phyloP scores from a whole-genome alignment of 495 filamentous ascomycete species.

The Cercophora sp. region DNA sequence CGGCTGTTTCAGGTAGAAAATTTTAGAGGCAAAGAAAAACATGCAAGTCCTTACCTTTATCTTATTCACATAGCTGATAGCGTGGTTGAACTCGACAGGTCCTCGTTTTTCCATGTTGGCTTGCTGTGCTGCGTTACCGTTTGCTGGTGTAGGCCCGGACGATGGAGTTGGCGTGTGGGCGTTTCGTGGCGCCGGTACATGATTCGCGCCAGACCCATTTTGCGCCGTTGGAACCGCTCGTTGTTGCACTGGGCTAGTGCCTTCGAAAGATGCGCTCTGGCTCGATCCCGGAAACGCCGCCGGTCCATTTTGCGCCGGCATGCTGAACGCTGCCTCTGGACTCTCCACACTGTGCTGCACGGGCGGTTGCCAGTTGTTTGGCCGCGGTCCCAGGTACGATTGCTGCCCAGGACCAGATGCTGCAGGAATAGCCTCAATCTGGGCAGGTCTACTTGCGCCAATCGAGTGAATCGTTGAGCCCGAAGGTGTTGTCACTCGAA shows the following conservation, averaged over 20 bases:
- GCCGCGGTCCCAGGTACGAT: slow-evolving; percentile 36
- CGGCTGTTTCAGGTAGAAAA: background rate
- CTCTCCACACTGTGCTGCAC: slow-evolving; percentile 56
- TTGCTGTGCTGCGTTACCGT: slow-evolving; percentile 46
- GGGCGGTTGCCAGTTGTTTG: slow-evolving; percentile 47
- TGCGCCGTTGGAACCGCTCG: slow-evolving; percentile 76
- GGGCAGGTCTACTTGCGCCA: slow-evolving; percentile 39
- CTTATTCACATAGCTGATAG: slow-evolving; percentile 99
- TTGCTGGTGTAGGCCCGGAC: slow-evolving; percentile 35
- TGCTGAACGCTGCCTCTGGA: slow-evolving; percentile 50
- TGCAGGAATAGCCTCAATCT: slow-evolving; percentile 38
- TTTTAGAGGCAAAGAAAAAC: background rate
- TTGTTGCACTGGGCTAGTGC: slow-evolving; percentile 67
- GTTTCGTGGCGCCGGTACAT: slow-evolving; percentile 38
- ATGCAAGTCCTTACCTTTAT: slow-evolving; percentile 69
- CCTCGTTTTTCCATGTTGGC: slow-evolving; percentile 74
- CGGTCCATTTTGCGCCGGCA: slow-evolving; percentile 43
- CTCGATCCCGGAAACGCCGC: slow-evolving; percentile 42
- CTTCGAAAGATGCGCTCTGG: slow-evolving; percentile 43
- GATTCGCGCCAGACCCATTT: slow-evolving; percentile 44
- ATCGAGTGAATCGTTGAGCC: slow-evolving; percentile 61
- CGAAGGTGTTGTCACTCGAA: slow-evolving; percentile 94
- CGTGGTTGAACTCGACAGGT: slow-evolving; percentile 98
- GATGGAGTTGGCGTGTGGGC: slow-evolving; percentile 51
- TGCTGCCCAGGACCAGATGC: slow-evolving; percentile 26